A percentile compares a stretch with the other conserved stretches of the same genome.
Conservation (phyloP, 306 rosid genomes). For the Cucurbita pepo region DNA sequence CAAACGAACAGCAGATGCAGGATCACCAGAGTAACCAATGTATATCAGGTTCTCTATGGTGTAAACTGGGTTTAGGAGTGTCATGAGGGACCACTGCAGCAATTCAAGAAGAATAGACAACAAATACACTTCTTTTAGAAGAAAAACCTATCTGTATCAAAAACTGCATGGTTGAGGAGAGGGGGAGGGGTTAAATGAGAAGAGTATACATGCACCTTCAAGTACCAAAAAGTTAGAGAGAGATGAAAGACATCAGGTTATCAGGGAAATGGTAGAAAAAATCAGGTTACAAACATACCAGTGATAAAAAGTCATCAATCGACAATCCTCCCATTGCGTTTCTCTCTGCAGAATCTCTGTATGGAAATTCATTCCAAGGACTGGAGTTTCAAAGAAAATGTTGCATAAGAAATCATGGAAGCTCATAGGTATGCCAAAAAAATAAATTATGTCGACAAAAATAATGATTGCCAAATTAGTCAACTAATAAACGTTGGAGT, state of each 20-base stretch:
- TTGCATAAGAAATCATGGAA: constrained; percentile 3
- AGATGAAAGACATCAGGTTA: not conserved
- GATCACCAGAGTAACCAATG: constrained; percentile 69
- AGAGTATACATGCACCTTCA: not conserved
- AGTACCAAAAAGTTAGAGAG: not conserved
- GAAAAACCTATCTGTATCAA: not conserved
- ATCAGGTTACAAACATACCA: constrained; percentile 1
- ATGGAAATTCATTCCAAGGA: constrained; percentile 64
- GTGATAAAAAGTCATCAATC: constrained; percentile 70
- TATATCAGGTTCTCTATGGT: constrained; percentile 84
- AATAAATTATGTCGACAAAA: not conserved
- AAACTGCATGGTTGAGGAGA: not conserved
- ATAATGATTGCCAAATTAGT: not conserved
- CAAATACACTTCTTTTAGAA: not conserved
- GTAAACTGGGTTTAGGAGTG: constrained; percentile 63
- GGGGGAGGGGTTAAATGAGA: not conserved
- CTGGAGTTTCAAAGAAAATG: constrained; percentile 26
- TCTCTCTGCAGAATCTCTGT: constrained; percentile 58
- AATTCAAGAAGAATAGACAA: not conserved
- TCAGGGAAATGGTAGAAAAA: not conserved
- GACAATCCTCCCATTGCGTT: constrained; percentile 76
- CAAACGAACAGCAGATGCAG: constrained; percentile 56
- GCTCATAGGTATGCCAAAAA: not conserved
- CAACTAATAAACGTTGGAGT: not conserved
- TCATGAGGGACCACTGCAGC: constrained; percentile 91